Evolutionary conservation across 2,329 filamentous ascomycete genomes (phyloP).

Genomic region (Pseudogymnoascus sp.): DNA sequence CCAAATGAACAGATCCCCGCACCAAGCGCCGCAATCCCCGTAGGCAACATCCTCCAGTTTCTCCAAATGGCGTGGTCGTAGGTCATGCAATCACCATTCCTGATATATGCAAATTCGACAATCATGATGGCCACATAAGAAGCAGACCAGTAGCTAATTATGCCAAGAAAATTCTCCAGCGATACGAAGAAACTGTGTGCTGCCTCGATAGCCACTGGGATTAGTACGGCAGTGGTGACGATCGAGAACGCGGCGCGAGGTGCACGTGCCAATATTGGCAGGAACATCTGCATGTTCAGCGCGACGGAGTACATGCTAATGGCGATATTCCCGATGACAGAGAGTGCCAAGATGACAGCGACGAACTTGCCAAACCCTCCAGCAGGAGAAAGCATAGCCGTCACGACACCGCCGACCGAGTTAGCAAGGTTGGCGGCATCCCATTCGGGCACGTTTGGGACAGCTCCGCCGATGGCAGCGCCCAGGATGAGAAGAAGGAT

Average conservation of each 20-base stretch:
- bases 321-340: slow-evolving; percentile 51
- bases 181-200: slow-evolving; percentile 45
- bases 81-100: slow-evolving; percentile 23
- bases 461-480: slow-evolving; percentile 55
- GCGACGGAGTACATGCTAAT: slow-evolving; percentile 55
- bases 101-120: slow-evolving; percentile 31
- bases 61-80: slow-evolving; percentile 33
- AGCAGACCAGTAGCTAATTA: slow-evolving; percentile 28
- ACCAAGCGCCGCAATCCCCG: slow-evolving; percentile 34
- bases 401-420: slow-evolving; percentile 50
- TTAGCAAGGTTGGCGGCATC: slow-evolving; percentile 44
- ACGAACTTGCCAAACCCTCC: slow-evolving; percentile 57
- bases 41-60: slow-evolving; percentile 32
- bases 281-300: slow-evolving; percentile 56
- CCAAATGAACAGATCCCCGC: slow-evolving; percentile 33
- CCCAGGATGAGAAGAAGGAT: slow-evolving; percentile 55
- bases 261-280: slow-evolving; percentile 47
- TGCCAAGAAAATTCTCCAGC: slow-evolving; percentile 23
- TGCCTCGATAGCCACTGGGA: slow-evolving; percentile 49
- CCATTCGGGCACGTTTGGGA: slow-evolving; percentile 47
- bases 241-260: slow-evolving; percentile 52
- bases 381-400: slow-evolving; percentile 49
- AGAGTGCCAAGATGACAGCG: slow-evolving; percentile 49
- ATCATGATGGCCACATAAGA: slow-evolving; percentile 29
- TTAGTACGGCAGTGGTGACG: slow-evolving; percentile 50